Evolutionary conservation across 2,329 filamentous ascomycete genomes (phyloP), one percentile per base, ranked within the genome.

Genomic region (Bipolaris oryzae): DNA sequence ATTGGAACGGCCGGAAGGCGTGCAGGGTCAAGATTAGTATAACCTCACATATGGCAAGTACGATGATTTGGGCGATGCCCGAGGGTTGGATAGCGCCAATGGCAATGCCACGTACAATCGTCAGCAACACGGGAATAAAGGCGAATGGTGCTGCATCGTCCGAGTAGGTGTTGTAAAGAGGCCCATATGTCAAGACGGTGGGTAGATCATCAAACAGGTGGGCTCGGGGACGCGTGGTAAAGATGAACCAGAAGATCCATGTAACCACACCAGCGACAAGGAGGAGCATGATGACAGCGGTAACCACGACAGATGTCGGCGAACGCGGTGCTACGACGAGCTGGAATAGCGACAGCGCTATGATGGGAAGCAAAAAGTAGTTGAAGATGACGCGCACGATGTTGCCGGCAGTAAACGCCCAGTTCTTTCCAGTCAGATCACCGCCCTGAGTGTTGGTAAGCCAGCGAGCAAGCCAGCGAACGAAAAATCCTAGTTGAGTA

Each of bases 161-260:
- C 21, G 91, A 95, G 75, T 96, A 98, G 0, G 95, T 99, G 77
- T 99, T 99, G 72, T 99, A 99, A 7, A 99, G 81, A 5, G 95
- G 92, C 0, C 95, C 95, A 68, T 96, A 98, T 1, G 92, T 84
- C 2, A 99, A 82, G 7, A 98, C 87, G 0, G 92, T 97, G 6
- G 92, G 87, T 46, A 99, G 82, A 70, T 98, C 92, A 76, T 99
- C 95, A 74, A 97, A 99, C 9, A 99, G 82, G 64, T 92, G 89
- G 1, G 92, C 90, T 58, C 92, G 88, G 5, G 93, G 93, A 62
- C 90, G 88, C 0, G 91, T 95, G 21, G 82, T 86, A 54, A 89
- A 87, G 67, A 98, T 94, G 48, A 96, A 82, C 70, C 86, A 87
- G 45, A 96, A 85, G 23, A 96, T 85, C 88, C 92, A 96, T 25